Evolutionary conservation across 257 asterid genomes (phyloP), one percentile per base, ranked within the genome.

Genomic region (Striga asiatica): DNA sequence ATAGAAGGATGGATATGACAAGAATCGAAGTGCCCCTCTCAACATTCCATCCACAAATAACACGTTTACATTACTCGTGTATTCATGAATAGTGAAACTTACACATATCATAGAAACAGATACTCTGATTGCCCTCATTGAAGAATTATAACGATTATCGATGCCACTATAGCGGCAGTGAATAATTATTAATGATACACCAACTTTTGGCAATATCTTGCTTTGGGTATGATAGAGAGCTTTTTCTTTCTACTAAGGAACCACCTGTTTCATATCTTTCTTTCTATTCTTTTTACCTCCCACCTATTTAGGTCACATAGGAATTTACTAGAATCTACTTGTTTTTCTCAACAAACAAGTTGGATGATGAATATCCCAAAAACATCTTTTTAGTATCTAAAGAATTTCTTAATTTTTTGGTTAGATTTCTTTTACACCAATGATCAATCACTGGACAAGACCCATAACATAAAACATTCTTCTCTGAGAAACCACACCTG

Each of bases 401-500:
- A 16, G 3, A 7, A 23, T 21, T 16, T 21, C 3, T 16, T 7
- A 46, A 46, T 34, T 5, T 48, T 27, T 16, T 2, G 10, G 52
- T 21, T 19, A 59, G 43, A 65, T 18, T 38, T 31, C 32, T 54
- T 18, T 18, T 38, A 2, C 4, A 9, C 39, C 19, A 11, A 37
- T 8, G 23, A 12, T 23, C n/a, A 35, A 34, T 46, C 41, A 51
- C 48, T 20, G 45, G 28, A 24, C 27, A 57, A 65, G 61, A 68
- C 27, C 58, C 10, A 47, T 32, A 50, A 20, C n/a, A n/a, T n/a
- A n/a, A 28, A 46, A 42, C 4, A n/a, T n/a, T n/a, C n/a, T 42
- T 37, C 42, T 19, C 34, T 42, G 23, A 29, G 64, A 47, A 64
- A 24, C 35, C 35, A 67, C 60, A 92, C 99, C 99, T 84, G 99